phyloP scores from a whole-genome alignment of 2,329 filamentous ascomycete genomes.

The Sodiomyces alkalinus region DNA sequence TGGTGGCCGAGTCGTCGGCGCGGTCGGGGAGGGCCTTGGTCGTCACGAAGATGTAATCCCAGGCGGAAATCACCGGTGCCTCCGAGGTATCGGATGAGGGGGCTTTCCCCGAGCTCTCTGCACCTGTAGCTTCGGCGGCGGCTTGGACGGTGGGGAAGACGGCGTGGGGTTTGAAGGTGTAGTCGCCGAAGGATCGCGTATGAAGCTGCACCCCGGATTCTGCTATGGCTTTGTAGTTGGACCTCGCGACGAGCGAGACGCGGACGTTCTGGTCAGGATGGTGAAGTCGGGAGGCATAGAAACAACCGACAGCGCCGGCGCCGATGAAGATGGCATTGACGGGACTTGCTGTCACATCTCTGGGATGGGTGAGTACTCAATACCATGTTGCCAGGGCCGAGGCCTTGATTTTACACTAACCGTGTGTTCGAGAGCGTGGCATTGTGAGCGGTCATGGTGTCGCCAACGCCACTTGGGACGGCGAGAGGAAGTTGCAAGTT shows the following conservation, averaged over 20 bases:
- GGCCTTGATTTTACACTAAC: too few species aligned
- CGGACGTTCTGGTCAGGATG: conserved; percentile 34
- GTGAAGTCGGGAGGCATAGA: conserved; percentile 55
- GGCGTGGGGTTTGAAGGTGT: conserved; percentile 44
- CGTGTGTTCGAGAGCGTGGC: too few species aligned
- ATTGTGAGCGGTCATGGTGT: too few species aligned
- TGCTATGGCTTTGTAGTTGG: conserved; percentile 53
- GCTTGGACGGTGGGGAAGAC: conserved; percentile 47
- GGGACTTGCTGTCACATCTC: conserved; percentile 26
- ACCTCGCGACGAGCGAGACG: conserved; percentile 58
- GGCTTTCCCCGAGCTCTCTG: too few species aligned
- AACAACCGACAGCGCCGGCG: conserved; percentile 57
- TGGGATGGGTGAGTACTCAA: conserved; percentile 11
- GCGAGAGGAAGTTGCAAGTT: too few species aligned
- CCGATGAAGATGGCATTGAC: conserved; percentile 51
- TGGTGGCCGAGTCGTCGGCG: conserved; percentile 43
- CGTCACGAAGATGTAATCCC: conserved; percentile 52
- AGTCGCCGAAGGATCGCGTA: conserved; percentile 53
- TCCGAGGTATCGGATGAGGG: conserved; percentile 6
- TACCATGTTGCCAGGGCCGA: too few species aligned
- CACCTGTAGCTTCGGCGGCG: conserved; percentile 28
- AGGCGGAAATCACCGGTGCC: conserved; percentile 4
- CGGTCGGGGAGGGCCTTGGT: conserved; percentile 55
- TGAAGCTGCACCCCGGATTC: conserved; percentile 45
- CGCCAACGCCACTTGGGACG: too few species aligned